Evolutionary conservation across 805 yeast species (phyloP), one percentile per base, ranked within the genome.

Genomic region (Candida tallmaniae): DNA sequence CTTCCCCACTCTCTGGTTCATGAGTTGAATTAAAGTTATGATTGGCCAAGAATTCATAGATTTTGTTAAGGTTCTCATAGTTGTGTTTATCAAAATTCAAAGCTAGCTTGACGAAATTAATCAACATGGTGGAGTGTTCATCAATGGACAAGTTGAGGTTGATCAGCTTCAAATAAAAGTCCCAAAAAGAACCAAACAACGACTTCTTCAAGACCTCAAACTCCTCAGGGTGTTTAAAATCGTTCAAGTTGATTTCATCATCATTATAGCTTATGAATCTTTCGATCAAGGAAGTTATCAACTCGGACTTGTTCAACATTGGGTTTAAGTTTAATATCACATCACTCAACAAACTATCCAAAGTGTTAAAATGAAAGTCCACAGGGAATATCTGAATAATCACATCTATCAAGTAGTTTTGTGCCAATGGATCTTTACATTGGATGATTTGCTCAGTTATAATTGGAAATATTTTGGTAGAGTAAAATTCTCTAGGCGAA

Each of bases 301-400:
- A 72, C 36, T 74, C 79, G 27, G 78, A 73, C 36, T 83, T 69
- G 28, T 78, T 71, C n/a, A 86, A 83, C 29, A 73, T 68, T 1
- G 93, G 88, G 51, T 77, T 79, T 40, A 93, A 64, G 37, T 75
- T 70, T 35, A 79, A 59, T 14, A 86, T 73, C 1, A 89, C 78
- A 20, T 70, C 71, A 31, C 54, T 55, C 45, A 93, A 67, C 44
- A 84, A 76, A 21, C 64, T 60, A 34, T 79, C 78, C 46, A 93
- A 65, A 0, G 96, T 85, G 14, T 70, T 70, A 40, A 88, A 61
- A 50, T 93, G 97, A 56, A 83, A 90, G 43, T 83, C 86, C 50
- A 86, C 96, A 1, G 97, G 97, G 63, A 93, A 93, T 2, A 89
- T 94, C 54, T 90, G 97, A 36, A 89, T 82, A 34, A 93, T 70